phyloP scores from a whole-genome alignment of 306 rosid genomes.

The Inga oerstediana region DNA sequence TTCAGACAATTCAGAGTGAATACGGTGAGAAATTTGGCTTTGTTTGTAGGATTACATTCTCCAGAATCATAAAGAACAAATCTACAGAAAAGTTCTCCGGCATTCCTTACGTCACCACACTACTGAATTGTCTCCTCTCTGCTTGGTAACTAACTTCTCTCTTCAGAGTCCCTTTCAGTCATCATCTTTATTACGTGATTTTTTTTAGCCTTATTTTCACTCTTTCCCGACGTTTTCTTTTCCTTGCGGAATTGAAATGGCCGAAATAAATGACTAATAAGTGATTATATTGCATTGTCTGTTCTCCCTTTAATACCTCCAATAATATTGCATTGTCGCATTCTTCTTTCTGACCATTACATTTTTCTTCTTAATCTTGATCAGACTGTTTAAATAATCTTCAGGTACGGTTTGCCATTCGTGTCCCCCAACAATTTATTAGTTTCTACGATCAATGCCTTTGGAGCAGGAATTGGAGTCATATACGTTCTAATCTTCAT shows the following conservation, averaged over 20 bases:
- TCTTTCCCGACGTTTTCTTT: neutral
- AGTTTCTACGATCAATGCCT: conserved; percentile 67
- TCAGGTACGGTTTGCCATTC: conserved; percentile 90
- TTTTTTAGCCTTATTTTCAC: neutral
- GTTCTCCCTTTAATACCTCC: neutral
- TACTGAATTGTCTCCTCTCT: conserved; percentile 87
- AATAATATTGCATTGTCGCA: no score
- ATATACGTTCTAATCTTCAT: conserved; percentile 62
- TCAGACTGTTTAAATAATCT: neutral
- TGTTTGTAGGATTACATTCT: conserved; percentile 69
- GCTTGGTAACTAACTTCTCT: conserved; percentile 55
- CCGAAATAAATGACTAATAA: neutral
- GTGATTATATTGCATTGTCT: neutral
- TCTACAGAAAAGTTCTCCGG: conserved; percentile 81
- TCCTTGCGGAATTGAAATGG: neutral
- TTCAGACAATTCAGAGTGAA: neutral
- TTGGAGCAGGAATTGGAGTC: conserved; percentile 73
- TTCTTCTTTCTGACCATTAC: neutral
- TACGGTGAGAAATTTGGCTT: neutral
- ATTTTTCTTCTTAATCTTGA: neutral
- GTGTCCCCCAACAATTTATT: conserved; percentile 74
- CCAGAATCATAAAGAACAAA: conserved; percentile 56
- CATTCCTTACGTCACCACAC: conserved; percentile 81
- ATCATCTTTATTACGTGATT: neutral
- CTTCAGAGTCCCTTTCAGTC: neutral